Evolutionary conservation across 2,329 filamentous ascomycete species (phyloP), one percentile per base, ranked within the genome.

Genomic region (Phoma sp.): DNA sequence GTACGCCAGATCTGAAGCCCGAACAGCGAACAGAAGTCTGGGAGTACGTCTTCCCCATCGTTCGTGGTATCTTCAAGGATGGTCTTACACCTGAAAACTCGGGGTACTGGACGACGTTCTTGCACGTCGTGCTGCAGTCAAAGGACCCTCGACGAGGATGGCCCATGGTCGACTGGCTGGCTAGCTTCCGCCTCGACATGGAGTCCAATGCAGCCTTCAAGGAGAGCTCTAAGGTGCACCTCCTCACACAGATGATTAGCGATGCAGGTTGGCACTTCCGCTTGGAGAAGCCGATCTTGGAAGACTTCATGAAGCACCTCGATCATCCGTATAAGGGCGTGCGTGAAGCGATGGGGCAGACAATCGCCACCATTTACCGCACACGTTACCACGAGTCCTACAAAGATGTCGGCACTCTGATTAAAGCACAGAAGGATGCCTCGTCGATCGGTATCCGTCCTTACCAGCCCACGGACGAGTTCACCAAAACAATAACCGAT

Each of bases 321-420:
- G 92, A 99, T 71, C 95, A 99, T 74, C 95, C 95, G 0, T 99
- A 99, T 80, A 99, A 99, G 80, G 90, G 92, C 27, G 95, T 99
- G 6, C 89, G 95, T 55, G 95, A 99, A 77, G 88, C 94, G 0
- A 96, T 99, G 78, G 95, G 95, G 0, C 85, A 92, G 38, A 94
- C 94, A 0, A 85, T 99, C 55, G 89, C 91, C 4, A 89, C 88
- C 4, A 94, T 98, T 54, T 95, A 93, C 74, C 89, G 93, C 60
- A 96, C 92, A 8, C 84, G 92, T 22, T 96, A 99, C 74, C 91
- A 97, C 70, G 95, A 99, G 76, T 96, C 93, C 0, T 97, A 96
- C 75, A 86, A 88, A 59, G 88, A 92, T 69, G 89, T 99, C 9
- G 76, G 84, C 10, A 82, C 84, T 6, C 82, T 99, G 31, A 83